These are phyloP conservation scores for Polygonum aviculare DNA, from an alignment of 148 eudicot genomes.

Conservation along the genomic window DNA sequence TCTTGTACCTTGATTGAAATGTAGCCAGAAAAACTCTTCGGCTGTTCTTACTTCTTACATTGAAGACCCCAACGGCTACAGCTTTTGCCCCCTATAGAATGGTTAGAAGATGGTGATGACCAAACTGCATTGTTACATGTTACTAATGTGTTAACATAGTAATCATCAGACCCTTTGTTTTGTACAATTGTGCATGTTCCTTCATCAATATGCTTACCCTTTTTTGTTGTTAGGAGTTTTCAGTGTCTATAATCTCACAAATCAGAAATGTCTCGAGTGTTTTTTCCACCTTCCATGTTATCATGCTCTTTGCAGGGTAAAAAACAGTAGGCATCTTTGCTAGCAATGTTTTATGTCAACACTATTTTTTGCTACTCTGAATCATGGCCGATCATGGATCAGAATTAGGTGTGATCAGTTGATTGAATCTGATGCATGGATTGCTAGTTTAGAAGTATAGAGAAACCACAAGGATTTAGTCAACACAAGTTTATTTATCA, in stretches of 20 bases:
- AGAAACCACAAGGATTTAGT: neutral
- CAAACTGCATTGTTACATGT: neutral
- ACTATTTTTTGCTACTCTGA: neutral
- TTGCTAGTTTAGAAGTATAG: neutral
- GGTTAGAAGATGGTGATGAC: neutral
- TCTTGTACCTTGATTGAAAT: neutral
- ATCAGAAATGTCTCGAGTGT: too few species aligned
- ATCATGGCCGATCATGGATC: neutral
- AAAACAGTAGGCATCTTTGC: too few species aligned
- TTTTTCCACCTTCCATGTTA: too few species aligned
- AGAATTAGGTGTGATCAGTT: neutral
- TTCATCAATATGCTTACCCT: neutral
- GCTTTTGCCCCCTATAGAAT: neutral
- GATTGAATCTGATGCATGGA: neutral
- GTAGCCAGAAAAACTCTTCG: neutral
- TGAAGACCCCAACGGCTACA: neutral
- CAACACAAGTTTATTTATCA: neutral
- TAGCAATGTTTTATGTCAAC: neutral
- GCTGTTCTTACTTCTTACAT: neutral
- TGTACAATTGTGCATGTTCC: neutral
- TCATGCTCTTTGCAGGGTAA: too few species aligned
- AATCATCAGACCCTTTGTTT: neutral
- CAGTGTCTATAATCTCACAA: neutral
- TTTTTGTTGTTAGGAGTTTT: neutral
- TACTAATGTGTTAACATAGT: neutral